Base-by-base conservation (phyloP, 176 grass and related monocot species). In the Pharus latifolius region DNA sequence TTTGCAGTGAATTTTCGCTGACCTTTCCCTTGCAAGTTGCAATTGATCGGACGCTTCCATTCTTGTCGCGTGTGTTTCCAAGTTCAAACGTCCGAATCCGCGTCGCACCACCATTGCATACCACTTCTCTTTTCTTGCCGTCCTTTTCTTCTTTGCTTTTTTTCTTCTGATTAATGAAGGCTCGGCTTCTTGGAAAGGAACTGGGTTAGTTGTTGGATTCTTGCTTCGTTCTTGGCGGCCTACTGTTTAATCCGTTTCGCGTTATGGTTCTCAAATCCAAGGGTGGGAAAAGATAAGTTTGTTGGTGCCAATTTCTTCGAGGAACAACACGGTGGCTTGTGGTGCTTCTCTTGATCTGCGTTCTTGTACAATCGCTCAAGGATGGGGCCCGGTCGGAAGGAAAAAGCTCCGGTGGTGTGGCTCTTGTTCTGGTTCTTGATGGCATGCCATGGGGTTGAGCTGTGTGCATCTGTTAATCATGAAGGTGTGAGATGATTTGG, bases 401-500 rank as follows among this genome's bases (percentile, higher is more conserved):
- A n/a, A n/a, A 88, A 59, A 26, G 11, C 31, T 11, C 75, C 18
- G 28, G 19, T 49, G 48, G n/a, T 73, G 7, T 82, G 37, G 12
- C 31, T 83, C 3, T 25, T 86, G 27, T 63, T 93, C 38, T 90
- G 61, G 75, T 51, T 93, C 55, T 27, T 80, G 54, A 20, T 67
- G 67, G 10, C 64, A 49, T 80, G 26, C 66, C 28, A 59, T 5
- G 12, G 65, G 22, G 27, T 63, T 42, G 17, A 82, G 60, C 63
- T 70, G 7, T 92, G 86, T 58, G 74, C 70, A 45, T 72, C 80
- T 2, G 29, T 88, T 37, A 88, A 76, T 47, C 80, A 65, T 30
- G 88, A 97, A 92, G 95, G 95, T 98, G 57, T 50, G 13, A 23
- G 12, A 34, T 60, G 32, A 7, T 49, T 76, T 63, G 23, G 11